Evolutionary conservation across 495 filamentous ascomycete genomes (phyloP).

Genomic region (Aspergillus conjunctus): DNA sequence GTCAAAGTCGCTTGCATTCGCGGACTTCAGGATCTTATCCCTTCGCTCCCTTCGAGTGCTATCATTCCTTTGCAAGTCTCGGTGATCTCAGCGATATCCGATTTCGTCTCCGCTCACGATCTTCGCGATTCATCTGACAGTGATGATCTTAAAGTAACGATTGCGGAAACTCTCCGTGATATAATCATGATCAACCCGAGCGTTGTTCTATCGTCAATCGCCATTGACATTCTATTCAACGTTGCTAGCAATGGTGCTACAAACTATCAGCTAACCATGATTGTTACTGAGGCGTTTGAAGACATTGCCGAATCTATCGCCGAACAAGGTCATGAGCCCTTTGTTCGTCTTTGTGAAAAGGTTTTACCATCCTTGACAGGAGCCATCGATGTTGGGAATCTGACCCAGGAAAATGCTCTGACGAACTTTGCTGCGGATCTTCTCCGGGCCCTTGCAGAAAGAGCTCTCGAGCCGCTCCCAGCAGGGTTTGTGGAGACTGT

Average conservation of each 20-base stretch:
- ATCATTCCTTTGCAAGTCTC: conserved; percentile 65
- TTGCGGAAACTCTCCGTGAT: conserved; percentile 84
- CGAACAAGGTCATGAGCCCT: conserved; percentile 64
- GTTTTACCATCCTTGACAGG: conserved; percentile 84
- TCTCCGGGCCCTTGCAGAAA: conserved; percentile 75
- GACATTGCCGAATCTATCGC: conserved; percentile 72
- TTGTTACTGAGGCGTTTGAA: conserved; percentile 89
- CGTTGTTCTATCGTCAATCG: conserved; percentile 68
- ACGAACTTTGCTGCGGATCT: conserved; percentile 85
- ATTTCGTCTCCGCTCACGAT: conserved; percentile 76
- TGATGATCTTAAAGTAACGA: conserved; percentile 86
- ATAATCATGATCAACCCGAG: conserved; percentile 76
- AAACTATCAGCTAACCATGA: conserved; percentile 81
- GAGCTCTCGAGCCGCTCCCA: conserved; percentile 81
- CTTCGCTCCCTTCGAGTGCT: conserved; percentile 53
- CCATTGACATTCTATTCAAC: conserved; percentile 84
- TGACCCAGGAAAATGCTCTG: conserved; percentile 81
- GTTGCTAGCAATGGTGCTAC: conserved; percentile 83
- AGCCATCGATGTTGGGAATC: conserved; percentile 81
- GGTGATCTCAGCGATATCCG: conserved; percentile 74
- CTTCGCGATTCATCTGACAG: conserved; percentile 78
- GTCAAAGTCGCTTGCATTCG: conserved; percentile 92
- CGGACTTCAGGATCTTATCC: conserved; percentile 79
- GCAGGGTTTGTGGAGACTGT: conserved; percentile 80
- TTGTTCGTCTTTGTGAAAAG: conserved; percentile 79